Evolutionary conservation across 177 flowering plant species (phyloP).

Genomic region (Vitis hybrid): DNA sequence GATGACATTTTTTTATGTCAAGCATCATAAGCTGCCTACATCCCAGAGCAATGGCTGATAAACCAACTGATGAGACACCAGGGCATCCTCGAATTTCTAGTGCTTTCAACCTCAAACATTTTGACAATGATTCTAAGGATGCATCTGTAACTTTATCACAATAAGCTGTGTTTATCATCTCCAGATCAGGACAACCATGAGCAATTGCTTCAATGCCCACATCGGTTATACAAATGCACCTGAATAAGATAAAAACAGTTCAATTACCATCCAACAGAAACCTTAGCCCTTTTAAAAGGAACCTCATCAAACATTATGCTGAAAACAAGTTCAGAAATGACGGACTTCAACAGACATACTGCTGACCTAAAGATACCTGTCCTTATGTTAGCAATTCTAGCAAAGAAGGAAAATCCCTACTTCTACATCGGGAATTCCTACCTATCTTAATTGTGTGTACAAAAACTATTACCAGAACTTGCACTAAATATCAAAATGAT

Average conservation of each 20-base stretch:
- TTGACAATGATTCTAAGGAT: constrained; percentile 59
- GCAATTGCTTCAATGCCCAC: constrained; percentile 59
- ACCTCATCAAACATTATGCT: no score
- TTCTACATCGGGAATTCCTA: no score
- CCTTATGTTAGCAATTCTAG: no score
- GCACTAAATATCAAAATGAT: no score
- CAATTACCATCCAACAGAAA: neutral
- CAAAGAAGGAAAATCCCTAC: no score
- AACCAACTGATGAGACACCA: constrained; percentile 57
- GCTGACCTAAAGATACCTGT: no score
- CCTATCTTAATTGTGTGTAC: no score
- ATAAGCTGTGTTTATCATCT: constrained; percentile 70
- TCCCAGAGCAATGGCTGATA: constrained; percentile 60
- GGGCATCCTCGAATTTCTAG: constrained; percentile 78
- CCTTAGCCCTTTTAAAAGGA: no score
- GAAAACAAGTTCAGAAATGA: no score
- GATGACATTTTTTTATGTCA: constrained; percentile 71
- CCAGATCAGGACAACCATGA: constrained; percentile 53
- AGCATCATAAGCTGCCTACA: constrained; percentile 60
- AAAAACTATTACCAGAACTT: no score
- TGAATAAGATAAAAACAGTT: constrained; percentile 21
- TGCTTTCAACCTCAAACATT: constrained; percentile 48
- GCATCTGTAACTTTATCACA: constrained; percentile 56
- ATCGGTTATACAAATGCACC: constrained; percentile 62
- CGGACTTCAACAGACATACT: no score